Evolutionary conservation across 306 rosid species (phyloP), one percentile per base, ranked within the genome.

Genomic region (Rosa lucieae): DNA sequence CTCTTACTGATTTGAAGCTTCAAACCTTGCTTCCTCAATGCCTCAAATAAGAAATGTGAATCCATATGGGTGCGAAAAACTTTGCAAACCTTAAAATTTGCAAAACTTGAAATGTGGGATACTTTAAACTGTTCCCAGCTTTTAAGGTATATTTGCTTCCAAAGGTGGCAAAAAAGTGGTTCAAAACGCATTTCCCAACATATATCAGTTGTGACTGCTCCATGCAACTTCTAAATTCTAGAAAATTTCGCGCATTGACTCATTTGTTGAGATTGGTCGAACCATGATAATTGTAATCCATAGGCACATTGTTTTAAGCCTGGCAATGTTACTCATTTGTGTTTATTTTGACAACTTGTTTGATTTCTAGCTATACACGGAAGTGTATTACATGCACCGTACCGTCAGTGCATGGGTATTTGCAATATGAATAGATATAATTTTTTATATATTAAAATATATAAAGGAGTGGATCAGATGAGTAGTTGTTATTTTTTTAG

Each of bases 51-150:
- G 39, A 32, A 62, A 29, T 29, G 35, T 2, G 13, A 62, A 62
- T 62, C 20, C 68, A 12, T 62, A 13, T 1, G 40, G 68, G 68
- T 26, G 3, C 42, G 71, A 8, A 66, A 39, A 66, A 17, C 5
- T 66, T 15, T 42, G 55, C 20, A 42, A 74, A 74, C 69, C 78
- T 43, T 58, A 56, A 74, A 74, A 55, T 4, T 21, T 58, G 52
- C 5, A 37, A 21, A 8, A 62, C 68, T 62, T 13, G 68, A 29
- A 29, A 62, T 62, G 18, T 29, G 68, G 8, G 23, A 56, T 13
- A 32, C 23, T 47, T 35, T 37, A n/a, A 73, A 7, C 21, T 2
- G 35, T 17, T 43, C 55, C 43, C 43, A 11, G 58, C 70, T 74
- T 74, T 74, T 74, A 10, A 74, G 40, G 70, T 23, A 21, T 58